Conservation (phyloP, 768 basidiomycete species). For the Pluteus cervinus region DNA sequence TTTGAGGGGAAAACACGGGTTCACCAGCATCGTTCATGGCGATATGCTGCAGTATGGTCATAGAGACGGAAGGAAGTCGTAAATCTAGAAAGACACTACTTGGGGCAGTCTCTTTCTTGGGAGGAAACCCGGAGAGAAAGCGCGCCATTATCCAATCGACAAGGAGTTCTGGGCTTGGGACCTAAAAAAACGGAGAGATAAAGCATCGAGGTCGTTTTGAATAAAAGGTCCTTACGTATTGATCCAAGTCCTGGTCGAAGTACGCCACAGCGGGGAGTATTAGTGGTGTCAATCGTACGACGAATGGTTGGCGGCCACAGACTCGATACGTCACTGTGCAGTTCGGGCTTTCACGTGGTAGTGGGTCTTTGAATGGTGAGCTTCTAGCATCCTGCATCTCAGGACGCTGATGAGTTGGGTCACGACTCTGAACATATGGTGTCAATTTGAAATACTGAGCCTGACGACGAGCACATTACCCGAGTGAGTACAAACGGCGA, state of each 20-base stretch:
- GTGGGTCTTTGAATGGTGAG: too few relatives aligned
- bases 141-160: slow-evolving; percentile 39
- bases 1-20: slow-evolving; percentile 17
- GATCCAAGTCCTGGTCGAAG: slow-evolving; percentile 42
- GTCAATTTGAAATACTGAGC: too few relatives aligned
- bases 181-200: slow-evolving; percentile 13
- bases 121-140: too few relatives aligned
- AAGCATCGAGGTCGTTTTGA: background rate
- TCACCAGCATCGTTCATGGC: slow-evolving; percentile 27
- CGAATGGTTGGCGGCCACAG: too few relatives aligned
- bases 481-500: slow-evolving; percentile 39
- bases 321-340: too few relatives aligned
- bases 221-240: slow-evolving; percentile 30
- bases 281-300: slow-evolving; percentile 58
- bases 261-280: slow-evolving; percentile 33
- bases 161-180: slow-evolving; percentile 26
- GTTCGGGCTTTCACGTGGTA: too few relatives aligned
- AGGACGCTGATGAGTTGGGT: too few relatives aligned
- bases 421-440: too few relatives aligned
- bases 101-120: too few relatives aligned
- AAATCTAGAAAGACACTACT: slow-evolving; percentile 5
- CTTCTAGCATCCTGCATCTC: too few relatives aligned
- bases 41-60: slow-evolving; percentile 46
- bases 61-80: background rate
- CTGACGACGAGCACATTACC: slow-evolving; percentile 34